These are phyloP conservation scores for Crucibulum laeve DNA, from an alignment of 768 basidiomycete species.

Conservation along the genomic window DNA sequence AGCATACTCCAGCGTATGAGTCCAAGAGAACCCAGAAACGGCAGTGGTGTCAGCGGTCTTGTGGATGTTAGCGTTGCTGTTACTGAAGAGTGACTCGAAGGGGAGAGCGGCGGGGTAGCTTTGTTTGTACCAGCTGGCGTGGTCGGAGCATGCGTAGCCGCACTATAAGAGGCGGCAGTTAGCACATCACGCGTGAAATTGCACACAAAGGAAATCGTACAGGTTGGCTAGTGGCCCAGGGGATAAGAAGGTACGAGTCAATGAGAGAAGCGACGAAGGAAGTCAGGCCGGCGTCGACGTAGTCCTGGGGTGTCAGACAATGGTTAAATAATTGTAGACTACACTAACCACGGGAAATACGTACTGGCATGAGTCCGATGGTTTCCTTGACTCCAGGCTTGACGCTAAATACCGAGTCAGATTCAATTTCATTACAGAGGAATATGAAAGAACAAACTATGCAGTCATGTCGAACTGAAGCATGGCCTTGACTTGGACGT, in stretches of 20 bases:
- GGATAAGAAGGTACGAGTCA: slow-evolving; percentile 35
- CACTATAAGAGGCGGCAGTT: slow-evolving; percentile 11
- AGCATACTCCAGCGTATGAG: slow-evolving; percentile 50
- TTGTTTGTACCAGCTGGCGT: slow-evolving; percentile 33
- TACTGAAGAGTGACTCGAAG: slow-evolving; percentile 22
- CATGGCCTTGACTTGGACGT: slow-evolving; percentile 35
- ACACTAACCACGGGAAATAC: not conserved
- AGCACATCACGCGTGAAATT: not conserved
- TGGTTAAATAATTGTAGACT: not conserved
- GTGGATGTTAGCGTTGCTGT: slow-evolving; percentile 20
- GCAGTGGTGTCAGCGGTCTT: slow-evolving; percentile 25
- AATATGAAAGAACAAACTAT: slow-evolving; percentile 18
- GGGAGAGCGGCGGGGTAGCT: slow-evolving; percentile 41
- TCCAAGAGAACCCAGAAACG: slow-evolving; percentile 33
- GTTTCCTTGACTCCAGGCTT: slow-evolving; percentile 35
- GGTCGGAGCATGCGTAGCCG: slow-evolving; percentile 25
- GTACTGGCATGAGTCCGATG: slow-evolving; percentile 29
- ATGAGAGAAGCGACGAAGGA: slow-evolving; percentile 37
- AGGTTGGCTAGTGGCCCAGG: slow-evolving; percentile 28
- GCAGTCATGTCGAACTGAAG: slow-evolving; percentile 43
- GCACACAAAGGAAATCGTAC: slow-evolving; percentile 7
- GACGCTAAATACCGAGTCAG: slow-evolving; percentile 28
- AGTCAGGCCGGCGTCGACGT: slow-evolving; percentile 28
- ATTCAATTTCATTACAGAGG: not conserved
- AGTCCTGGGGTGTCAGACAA: slow-evolving; percentile 33